Conservation (phyloP, 1,139 yeast species). For the Hyphopichia burtonii region DNA sequence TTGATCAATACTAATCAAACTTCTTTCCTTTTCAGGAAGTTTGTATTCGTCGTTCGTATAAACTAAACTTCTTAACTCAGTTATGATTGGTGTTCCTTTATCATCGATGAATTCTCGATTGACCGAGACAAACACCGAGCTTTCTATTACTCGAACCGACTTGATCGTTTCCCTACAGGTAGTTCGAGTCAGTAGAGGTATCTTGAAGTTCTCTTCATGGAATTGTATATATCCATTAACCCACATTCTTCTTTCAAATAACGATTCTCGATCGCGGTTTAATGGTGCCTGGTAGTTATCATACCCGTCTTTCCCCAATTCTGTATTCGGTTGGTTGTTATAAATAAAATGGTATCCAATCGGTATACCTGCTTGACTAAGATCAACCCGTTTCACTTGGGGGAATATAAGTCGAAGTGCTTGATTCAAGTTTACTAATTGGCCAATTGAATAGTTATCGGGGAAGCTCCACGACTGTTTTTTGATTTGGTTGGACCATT, state of each 20-base stretch:
- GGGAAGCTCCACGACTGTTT: slow-evolving; percentile 11
- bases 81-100: slow-evolving; percentile 10
- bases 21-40: slow-evolving; percentile 10
- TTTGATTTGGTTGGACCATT: slow-evolving; percentile 6
- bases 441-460: slow-evolving; percentile 10
- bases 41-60: slow-evolving; percentile 32
- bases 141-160: slow-evolving; percentile 31
- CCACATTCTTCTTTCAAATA: slow-evolving; percentile 75
- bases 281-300: slow-evolving; percentile 77
- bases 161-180: slow-evolving; percentile 47
- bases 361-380: slow-evolving; percentile 20
- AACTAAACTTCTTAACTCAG: slow-evolving; percentile 33
- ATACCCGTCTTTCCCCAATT: slow-evolving; percentile 73
- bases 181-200: slow-evolving; percentile 32
- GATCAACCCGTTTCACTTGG: background rate
- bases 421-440: background rate
- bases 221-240: slow-evolving; percentile 62
- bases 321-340: slow-evolving; percentile 49
- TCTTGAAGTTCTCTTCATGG: slow-evolving; percentile 25
- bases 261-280: slow-evolving; percentile 12
- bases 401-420: slow-evolving; percentile 1
- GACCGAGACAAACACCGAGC: slow-evolving; percentile 45
- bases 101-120: slow-evolving; percentile 30
- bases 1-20: background rate
- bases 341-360: slow-evolving; percentile 68